Evolutionary conservation across 305 asterid genomes (phyloP).

Genomic region (Fraxinus xanthoxyloides): DNA sequence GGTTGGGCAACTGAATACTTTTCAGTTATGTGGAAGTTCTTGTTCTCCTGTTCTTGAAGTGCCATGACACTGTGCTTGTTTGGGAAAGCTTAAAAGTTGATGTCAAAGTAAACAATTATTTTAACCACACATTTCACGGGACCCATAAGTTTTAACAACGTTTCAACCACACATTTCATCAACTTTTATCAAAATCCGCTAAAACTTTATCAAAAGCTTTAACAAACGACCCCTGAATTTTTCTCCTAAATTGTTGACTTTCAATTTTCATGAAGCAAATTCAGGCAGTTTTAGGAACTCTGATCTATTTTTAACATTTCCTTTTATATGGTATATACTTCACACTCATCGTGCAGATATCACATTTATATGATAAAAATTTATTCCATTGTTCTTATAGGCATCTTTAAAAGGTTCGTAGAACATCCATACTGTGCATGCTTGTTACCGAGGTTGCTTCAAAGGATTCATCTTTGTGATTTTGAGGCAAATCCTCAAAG

Average conservation of each 20-base stretch:
- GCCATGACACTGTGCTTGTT: background rate
- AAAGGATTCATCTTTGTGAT: background rate
- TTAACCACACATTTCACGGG: background rate
- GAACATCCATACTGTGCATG: background rate
- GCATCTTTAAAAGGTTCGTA: background rate
- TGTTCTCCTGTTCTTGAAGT: background rate
- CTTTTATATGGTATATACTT: background rate
- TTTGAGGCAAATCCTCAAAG: background rate
- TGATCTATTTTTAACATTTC: background rate
- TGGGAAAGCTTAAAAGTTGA: background rate
- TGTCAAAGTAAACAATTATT: background rate
- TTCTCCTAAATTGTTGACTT: background rate
- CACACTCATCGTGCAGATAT: background rate
- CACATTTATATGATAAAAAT: background rate
- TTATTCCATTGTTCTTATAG: background rate
- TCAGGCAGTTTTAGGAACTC: background rate
- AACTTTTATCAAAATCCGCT: too few relatives aligned
- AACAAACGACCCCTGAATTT: background rate
- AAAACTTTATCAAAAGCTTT: too few relatives aligned
- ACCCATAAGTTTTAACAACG: too few relatives aligned
- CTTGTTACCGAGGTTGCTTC: background rate
- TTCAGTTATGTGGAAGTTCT: background rate
- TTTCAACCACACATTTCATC: background rate
- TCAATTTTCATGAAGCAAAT: background rate
- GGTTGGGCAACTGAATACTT: background rate